A percentile compares a stretch with the other conserved stretches of the same genome.
Conservation (phyloP, 768 basidiomycete genomes). For the Tulasnella sp. region DNA sequence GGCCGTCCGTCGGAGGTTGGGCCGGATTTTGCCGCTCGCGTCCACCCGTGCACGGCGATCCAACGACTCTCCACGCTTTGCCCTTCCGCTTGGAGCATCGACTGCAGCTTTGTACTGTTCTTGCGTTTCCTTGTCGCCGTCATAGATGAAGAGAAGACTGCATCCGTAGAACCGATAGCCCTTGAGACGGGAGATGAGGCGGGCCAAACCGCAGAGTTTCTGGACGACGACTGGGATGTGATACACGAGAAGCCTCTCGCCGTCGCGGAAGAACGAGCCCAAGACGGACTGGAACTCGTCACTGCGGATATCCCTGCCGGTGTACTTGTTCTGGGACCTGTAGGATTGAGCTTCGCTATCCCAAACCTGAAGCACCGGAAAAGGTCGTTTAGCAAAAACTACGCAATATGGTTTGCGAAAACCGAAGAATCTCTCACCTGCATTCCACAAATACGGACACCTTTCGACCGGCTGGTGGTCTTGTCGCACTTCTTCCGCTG, state of each 20-base stretch:
- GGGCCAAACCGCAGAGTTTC: slow-evolving; percentile 89
- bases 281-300: slow-evolving; percentile 79
- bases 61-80: slow-evolving; percentile 70
- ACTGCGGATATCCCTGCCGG: slow-evolving; percentile 79
- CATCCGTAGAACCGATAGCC: slow-evolving; percentile 99
- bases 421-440: too few relatives aligned
- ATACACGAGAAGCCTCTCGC: slow-evolving; percentile 71
- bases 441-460: slow-evolving; percentile 96
- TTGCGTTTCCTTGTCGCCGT: slow-evolving; percentile 86
- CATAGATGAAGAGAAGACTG: slow-evolving; percentile 92
- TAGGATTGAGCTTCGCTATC: slow-evolving; percentile 77
- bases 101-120: slow-evolving; percentile 48
- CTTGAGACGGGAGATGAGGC: slow-evolving; percentile 78
- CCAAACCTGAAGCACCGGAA: slow-evolving; percentile 63
- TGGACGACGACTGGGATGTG: slow-evolving; percentile 88
- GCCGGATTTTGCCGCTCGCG: slow-evolving; percentile 23
- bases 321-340: slow-evolving; percentile 92
- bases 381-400: neutral
- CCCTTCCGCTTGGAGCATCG: slow-evolving; percentile 33
- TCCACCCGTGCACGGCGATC: slow-evolving; percentile 39
- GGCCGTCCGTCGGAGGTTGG: slow-evolving; percentile 57
- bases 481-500: slow-evolving; percentile 97
- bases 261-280: slow-evolving; percentile 76
- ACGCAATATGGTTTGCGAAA: too few relatives aligned
- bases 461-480: slow-evolving; percentile 84